Base-by-base conservation (phyloP, 306 rosid species). In the Neltuma alba region DNA sequence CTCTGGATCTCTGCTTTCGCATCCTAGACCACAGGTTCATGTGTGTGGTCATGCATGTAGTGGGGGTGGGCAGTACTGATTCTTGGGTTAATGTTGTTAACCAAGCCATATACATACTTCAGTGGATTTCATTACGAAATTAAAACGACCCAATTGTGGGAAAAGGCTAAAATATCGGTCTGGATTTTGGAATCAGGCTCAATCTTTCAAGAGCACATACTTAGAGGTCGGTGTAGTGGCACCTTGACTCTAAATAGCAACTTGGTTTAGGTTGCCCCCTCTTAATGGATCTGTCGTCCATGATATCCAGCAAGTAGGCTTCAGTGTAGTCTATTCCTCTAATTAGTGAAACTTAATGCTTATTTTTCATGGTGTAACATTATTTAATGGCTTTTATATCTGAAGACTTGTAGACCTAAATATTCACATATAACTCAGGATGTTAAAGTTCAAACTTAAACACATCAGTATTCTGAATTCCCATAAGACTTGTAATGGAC, bases 221-320 rank as follows among this genome's bases (percentile, higher is more conserved):
- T 38, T 66, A 50, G 76, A 81, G 81, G 86, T 27, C 62, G 86
- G 84, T 63, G 82, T 81, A 54, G 83, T 60, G 92, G 83, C 83
- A 63, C 83, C 77, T 16, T 85, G 84, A 80, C 87, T 84, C 78
- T 85, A 75, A 9, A 80, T 54, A 81, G 78, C 91, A 85, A 89
- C 85, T 89, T 85, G 90, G 76, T 76, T 25, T 34, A 61, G 81
- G 28, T 57, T 83, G 76, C 75, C 83, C 89, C 86, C 89, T 77
- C 61, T 70, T 86, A 80, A 70, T 45, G 76, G 68, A 57, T 72
- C 81, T 79, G 36, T 67, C 12, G 41, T 76, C 11, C 20, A 54
- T 40, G 36, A 84, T 37, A 78, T 81, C 80, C 16, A 34, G 21
- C 74, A 69, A 42, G 55, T 69, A 13, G 74, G n/a, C 55, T 69